Percentiles rank a stretch among this genome's conserved stretches.
These are phyloP conservation scores for Neurospora hispaniola DNA, from an alignment of 495 filamentous ascomycete species.

Conservation along the genomic window DNA sequence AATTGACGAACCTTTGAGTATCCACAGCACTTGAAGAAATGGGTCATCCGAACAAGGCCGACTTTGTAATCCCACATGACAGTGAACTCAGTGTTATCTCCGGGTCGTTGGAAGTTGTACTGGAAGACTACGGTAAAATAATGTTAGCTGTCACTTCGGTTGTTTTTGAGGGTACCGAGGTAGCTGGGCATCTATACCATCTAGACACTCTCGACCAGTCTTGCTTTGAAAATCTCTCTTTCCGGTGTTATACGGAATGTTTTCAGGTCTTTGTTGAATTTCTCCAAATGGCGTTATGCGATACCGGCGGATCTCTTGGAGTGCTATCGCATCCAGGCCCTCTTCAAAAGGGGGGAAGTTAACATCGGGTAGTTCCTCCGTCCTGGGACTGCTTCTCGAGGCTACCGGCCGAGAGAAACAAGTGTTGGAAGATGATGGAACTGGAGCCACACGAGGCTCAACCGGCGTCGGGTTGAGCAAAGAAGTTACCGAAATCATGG, in stretches of 20 bases:
- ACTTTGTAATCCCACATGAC: constrained; percentile 97
- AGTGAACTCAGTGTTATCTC: constrained; percentile 53
- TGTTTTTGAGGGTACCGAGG: neutral
- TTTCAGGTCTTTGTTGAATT: constrained; percentile 57
- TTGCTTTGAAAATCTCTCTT: constrained; percentile 80
- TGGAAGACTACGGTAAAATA: constrained; percentile 57
- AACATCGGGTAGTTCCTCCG: constrained; percentile 42
- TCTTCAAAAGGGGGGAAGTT: constrained; percentile 60
- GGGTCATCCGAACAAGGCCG: constrained; percentile 88
- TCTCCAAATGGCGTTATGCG: constrained; percentile 55
- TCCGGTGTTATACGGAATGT: constrained; percentile 87
- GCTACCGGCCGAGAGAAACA: constrained; percentile 15
- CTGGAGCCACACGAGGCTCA: constrained; percentile 27
- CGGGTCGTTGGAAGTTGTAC: constrained; percentile 73
- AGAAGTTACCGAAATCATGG: constrained; percentile 46
- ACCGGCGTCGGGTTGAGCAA: constrained; percentile 45
- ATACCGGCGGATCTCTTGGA: constrained; percentile 47
- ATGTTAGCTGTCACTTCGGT: constrained; percentile 2
- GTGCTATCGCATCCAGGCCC: constrained; percentile 40
- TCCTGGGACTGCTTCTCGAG: constrained; percentile 23
- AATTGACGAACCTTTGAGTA: constrained; percentile 63
- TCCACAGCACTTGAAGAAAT: constrained; percentile 82
- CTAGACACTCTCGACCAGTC: constrained; percentile 78
- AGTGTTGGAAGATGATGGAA: constrained; percentile 9
- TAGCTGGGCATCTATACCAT: constrained; percentile 46